These are phyloP conservation scores for Kentomonas sorsogonicus DNA, from an alignment of 208 protist genomes.

Conservation along the genomic window DNA sequence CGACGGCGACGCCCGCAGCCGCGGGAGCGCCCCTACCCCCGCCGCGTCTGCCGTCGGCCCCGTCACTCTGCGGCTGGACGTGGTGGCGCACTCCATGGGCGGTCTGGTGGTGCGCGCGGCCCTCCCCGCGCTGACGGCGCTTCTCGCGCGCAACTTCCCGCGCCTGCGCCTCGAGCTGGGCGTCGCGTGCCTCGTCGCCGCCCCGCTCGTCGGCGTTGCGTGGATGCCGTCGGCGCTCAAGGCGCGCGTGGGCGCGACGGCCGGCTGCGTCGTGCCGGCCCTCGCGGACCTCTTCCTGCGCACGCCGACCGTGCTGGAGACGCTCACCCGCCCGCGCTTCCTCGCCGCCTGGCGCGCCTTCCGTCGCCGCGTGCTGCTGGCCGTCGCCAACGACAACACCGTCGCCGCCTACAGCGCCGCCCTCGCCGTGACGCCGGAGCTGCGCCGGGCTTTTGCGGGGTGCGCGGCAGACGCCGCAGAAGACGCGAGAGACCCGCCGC, in stretches of 20 bases:
- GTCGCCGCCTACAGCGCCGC: slow-evolving; percentile 43
- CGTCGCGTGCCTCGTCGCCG: slow-evolving; percentile 40
- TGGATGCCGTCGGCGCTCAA: slow-evolving; percentile 37
- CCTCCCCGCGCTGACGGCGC: slow-evolving; percentile 25
- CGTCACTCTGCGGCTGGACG: slow-evolving; percentile 33
- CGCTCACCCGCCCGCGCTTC: slow-evolving; percentile 18
- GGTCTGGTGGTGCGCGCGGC: slow-evolving; percentile 56
- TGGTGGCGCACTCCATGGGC: slow-evolving; percentile 57
- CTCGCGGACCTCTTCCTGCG: slow-evolving; percentile 42
- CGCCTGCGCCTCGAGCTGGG: slow-evolving; percentile 17
- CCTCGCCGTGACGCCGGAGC: slow-evolving; percentile 16
- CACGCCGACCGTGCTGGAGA: slow-evolving; percentile 13
- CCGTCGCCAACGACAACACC: slow-evolving; percentile 25
- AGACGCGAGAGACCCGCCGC: no score
- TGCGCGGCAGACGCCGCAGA: no score
- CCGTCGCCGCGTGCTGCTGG: slow-evolving; percentile 26
- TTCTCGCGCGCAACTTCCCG: background rate
- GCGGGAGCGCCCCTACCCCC: background rate
- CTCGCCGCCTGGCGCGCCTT: slow-evolving; percentile 25
- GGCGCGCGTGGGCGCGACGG: slow-evolving; percentile 18
- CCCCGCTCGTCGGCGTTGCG: slow-evolving; percentile 39
- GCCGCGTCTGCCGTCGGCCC: no score
- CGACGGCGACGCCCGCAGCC: no score
- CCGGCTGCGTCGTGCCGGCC: slow-evolving; percentile 25
- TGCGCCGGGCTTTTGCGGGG: background rate